Base-by-base conservation (phyloP, 23 red algal genomes). In the Agarophyton chilense region DNA sequence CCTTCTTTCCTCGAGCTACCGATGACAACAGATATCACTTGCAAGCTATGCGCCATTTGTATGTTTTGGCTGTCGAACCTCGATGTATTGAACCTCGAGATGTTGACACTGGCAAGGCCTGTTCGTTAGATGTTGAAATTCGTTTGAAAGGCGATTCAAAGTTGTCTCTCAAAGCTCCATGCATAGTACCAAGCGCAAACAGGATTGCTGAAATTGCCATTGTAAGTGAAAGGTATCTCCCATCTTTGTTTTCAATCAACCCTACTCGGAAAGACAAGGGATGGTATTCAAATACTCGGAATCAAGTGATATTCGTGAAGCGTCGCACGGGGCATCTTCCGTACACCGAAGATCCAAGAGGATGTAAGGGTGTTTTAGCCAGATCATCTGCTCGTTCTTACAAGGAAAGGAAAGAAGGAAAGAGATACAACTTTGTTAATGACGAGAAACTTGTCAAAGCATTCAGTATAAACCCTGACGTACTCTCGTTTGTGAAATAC, bases 11-110 rank as follows among this genome's bases (percentile, higher is more conserved):
- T 31, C 49, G 74, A 12, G 78, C 56, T 65, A 84, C 90, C 21
- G 61, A 76, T 17, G 97, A 99, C 71, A 99, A 99, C 88, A 90
- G 83, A 53, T 94, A 88, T 73, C 97, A 99, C 57, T 82, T 99
- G 40, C 97, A 99, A 83, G 97, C 97, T 50, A 73, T 96, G 40
- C 72, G 97, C 65, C 97, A 99, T 57, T 75, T 95, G 52, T 99
- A 99, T 82, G 93, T 94, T 64, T 64, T 99, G 28, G 97, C 97
- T 13, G 72, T 77, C 14, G 94, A 96, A 39, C 82, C 92, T 32
- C 76, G 97, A 9, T 92, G 88, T 58, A 52, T 99, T 18, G 93
- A 94, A 86, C 80, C 93, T 44, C 74, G 74, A 32, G 97, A 99
- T 52, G 88, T 95, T 24, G 93, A 96, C 47, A 96, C 92, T 31